These are phyloP conservation scores for Quercus wislizeni DNA, from an alignment of 306 rosid genomes.

Conservation along the genomic window DNA sequence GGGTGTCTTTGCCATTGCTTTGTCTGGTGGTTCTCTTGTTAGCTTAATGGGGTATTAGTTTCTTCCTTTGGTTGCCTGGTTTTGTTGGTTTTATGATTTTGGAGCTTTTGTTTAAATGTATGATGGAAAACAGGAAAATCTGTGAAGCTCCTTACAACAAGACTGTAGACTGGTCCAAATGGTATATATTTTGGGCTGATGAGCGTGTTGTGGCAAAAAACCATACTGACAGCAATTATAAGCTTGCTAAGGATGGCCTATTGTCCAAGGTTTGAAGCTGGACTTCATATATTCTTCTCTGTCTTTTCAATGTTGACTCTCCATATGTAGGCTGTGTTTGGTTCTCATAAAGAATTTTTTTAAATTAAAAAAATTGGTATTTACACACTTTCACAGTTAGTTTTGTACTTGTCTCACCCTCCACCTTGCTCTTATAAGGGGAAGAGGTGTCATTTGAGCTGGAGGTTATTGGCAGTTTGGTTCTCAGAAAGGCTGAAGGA, in stretches of 20 bases:
- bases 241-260: slow-evolving; percentile 83
- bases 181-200: slow-evolving; percentile 98
- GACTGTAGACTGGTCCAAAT: slow-evolving; percentile 95
- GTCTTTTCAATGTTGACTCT: slow-evolving; percentile 4
- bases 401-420: too few species aligned
- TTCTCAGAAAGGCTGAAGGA: background rate
- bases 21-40: slow-evolving; percentile 99
- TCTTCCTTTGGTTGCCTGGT: slow-evolving; percentile 38
- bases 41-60: slow-evolving; percentile 89
- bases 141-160: slow-evolving; percentile 86
- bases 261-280: slow-evolving; percentile 73
- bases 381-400: too few species aligned
- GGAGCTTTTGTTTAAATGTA: slow-evolving; percentile 36
- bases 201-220: slow-evolving; percentile 91
- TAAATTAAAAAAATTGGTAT: too few species aligned
- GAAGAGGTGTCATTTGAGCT: too few species aligned
- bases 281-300: slow-evolving; percentile 15
- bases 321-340: background rate
- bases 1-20: slow-evolving; percentile 79
- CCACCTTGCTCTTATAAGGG: too few species aligned
- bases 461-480: background rate
- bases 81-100: slow-evolving; percentile 41
- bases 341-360: background rate
- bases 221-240: slow-evolving; percentile 91
- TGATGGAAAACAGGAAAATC: slow-evolving; percentile 71